These are phyloP conservation scores for Paecilomyces dactylethromorphus DNA, from an alignment of 2,329 filamentous ascomycete species.

Conservation along the genomic window DNA sequence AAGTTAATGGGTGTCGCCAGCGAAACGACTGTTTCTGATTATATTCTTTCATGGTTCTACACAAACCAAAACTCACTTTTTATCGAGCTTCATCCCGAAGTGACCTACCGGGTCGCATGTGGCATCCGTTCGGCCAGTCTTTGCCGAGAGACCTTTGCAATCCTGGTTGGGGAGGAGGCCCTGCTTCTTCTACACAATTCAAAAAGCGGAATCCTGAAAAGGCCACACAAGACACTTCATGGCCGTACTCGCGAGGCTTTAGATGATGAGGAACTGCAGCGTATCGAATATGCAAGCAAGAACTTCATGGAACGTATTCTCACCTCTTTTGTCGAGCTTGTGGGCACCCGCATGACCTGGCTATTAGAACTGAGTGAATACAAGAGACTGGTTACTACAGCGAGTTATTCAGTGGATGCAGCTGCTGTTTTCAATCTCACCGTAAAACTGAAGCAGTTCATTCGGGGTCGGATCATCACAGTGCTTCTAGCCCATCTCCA, in stretches of 20 bases:
- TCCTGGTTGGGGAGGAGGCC: slow-evolving; percentile 59
- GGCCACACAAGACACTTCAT: slow-evolving; percentile 27
- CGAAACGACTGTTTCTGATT: slow-evolving; percentile 33
- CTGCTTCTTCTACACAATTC: slow-evolving; percentile 33
- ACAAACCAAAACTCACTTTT: slow-evolving; percentile 50
- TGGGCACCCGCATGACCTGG: slow-evolving; percentile 32
- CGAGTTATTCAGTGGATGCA: slow-evolving; percentile 6
- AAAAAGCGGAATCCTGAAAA: slow-evolving; percentile 1
- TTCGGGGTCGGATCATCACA: slow-evolving; percentile 23
- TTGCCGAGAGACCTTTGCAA: slow-evolving; percentile 46
- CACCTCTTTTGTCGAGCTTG: slow-evolving; percentile 23
- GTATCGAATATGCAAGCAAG: slow-evolving; percentile 54
- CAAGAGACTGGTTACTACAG: slow-evolving; percentile 12
- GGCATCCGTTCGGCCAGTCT: slow-evolving; percentile 28
- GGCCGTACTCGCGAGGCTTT: slow-evolving; percentile 44
- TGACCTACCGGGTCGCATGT: slow-evolving; percentile 51
- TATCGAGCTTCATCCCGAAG: slow-evolving; percentile 58
- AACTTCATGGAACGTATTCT: slow-evolving; percentile 46
- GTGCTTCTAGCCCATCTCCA: slow-evolving; percentile 3
- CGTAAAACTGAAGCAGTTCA: slow-evolving; percentile 20
- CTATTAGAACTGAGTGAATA: slow-evolving; percentile 23
- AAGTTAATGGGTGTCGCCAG: slow-evolving; percentile 47
- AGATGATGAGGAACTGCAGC: slow-evolving; percentile 50
- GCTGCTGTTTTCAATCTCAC: slow-evolving; percentile 14
- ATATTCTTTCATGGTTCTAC: slow-evolving; percentile 55